phyloP scores from a whole-genome alignment of 106 monocot species.

The Ottelia alismoides region DNA sequence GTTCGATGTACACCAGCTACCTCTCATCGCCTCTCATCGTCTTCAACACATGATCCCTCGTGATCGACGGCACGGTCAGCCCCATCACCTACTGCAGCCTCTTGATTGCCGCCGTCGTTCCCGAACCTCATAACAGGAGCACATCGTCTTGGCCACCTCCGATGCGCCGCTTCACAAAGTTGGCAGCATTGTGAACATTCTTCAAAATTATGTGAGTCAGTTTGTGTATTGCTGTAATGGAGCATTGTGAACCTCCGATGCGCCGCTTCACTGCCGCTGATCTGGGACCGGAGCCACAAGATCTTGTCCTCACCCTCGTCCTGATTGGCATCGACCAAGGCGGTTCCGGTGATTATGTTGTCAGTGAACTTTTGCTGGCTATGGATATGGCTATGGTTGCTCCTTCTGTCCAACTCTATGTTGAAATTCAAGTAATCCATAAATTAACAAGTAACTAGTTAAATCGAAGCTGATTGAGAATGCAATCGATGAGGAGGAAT shows the following conservation, averaged over 20 bases:
- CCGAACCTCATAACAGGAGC: constrained; percentile 55
- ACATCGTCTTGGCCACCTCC: constrained; percentile 22
- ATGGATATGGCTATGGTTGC: too few species aligned
- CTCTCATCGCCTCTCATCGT: constrained; percentile 2
- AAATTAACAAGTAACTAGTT: too few species aligned
- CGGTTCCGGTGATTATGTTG: too few species aligned
- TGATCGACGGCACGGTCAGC: constrained; percentile 30
- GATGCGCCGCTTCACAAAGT: too few species aligned
- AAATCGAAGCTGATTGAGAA: too few species aligned
- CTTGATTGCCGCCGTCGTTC: constrained; percentile 47
- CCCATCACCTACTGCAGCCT: constrained; percentile 56
- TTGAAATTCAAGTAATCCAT: too few species aligned
- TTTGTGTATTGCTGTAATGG: constrained; percentile 57
- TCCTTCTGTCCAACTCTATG: too few species aligned
- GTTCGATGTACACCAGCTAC: constrained; percentile 50
- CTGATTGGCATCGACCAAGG: too few species aligned
- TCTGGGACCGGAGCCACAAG: constrained; percentile 29
- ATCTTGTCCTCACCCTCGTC: constrained; percentile 11
- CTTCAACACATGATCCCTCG: constrained; percentile 16
- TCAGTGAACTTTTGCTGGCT: too few species aligned
- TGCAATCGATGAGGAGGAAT: too few species aligned
- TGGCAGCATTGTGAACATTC: constrained; percentile 13
- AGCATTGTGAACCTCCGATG: constrained; percentile 29
- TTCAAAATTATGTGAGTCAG: constrained; percentile 21
- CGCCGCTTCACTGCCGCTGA: constrained; percentile 28